Conservation (phyloP, 768 basidiomycete species). For the Auriscalpium orientale region DNA sequence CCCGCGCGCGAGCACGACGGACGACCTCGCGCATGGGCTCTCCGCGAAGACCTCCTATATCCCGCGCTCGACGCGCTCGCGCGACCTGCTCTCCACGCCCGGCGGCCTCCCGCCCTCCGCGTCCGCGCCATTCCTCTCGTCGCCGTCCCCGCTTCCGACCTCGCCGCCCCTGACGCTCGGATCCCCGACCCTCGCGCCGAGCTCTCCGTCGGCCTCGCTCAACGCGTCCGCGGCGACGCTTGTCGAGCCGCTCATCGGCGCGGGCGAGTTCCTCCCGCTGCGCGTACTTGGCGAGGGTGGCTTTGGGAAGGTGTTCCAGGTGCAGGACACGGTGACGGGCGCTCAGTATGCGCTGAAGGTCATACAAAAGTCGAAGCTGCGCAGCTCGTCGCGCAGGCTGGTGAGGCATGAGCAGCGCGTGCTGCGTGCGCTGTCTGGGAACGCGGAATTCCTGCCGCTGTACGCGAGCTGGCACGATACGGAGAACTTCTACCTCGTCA, state of each 20-base stretch:
- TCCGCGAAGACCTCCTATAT: too few relatives aligned
- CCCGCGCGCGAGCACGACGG: too few relatives aligned
- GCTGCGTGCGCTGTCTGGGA: not conserved
- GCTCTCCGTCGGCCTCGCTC: not conserved
- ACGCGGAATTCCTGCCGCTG: not conserved
- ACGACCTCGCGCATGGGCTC: too few relatives aligned
- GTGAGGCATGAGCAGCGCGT: not conserved
- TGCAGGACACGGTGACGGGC: not conserved
- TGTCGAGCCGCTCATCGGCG: not conserved
- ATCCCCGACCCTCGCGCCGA: not conserved
- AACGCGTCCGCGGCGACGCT: not conserved
- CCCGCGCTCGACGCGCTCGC: too few relatives aligned
- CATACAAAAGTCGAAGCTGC: not conserved
- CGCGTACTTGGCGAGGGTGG: constrained; percentile 3
- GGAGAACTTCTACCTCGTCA: not conserved
- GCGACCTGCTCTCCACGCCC: not conserved
- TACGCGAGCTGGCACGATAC: constrained; percentile 4
- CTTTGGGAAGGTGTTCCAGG: not conserved
- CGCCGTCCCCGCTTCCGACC: too few relatives aligned
- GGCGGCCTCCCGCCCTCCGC: not conserved
- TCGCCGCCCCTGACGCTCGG: not conserved
- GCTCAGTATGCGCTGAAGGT: constrained; percentile 1
- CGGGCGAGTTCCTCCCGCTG: not conserved
- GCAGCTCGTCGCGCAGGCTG: not conserved
- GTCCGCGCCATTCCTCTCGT: not conserved